Percentiles rank a stretch among this genome's conserved stretches.
These are phyloP conservation scores for Maudiozyma saulgeensis DNA, from an alignment of 805 yeast genomes.

Conservation along the genomic window DNA sequence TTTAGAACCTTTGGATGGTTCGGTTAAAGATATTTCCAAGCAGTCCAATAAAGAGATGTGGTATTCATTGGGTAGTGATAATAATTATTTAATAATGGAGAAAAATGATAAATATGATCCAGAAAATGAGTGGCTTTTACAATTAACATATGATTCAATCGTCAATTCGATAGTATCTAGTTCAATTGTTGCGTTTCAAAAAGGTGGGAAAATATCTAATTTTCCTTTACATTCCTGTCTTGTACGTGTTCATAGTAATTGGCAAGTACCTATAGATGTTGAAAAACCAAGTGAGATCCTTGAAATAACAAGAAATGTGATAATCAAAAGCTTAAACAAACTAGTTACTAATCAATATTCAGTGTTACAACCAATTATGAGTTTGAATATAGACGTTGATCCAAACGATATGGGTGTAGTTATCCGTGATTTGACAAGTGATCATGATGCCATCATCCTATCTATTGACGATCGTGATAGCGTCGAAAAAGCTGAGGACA, in stretches of 20 bases:
- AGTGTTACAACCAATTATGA: slow-evolving; percentile 83
- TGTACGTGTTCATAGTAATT: slow-evolving; percentile 38
- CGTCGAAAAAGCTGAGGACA: slow-evolving; percentile 24
- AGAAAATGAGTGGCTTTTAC: slow-evolving; percentile 42
- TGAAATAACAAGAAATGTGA: slow-evolving; percentile 37
- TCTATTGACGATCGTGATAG: slow-evolving; percentile 57
- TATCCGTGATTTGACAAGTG: slow-evolving; percentile 71
- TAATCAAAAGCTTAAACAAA: slow-evolving; percentile 31
- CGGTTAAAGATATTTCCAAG: slow-evolving; percentile 2
- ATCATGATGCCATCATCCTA: slow-evolving; percentile 64
- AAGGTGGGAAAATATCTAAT: slow-evolving; percentile 52
- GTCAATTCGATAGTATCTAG: slow-evolving; percentile 51
- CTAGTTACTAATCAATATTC: slow-evolving; percentile 31
- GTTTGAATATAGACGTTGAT: slow-evolving; percentile 52
- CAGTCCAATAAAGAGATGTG: slow-evolving; percentile 23
- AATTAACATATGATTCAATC: slow-evolving; percentile 38
- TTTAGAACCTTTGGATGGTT: slow-evolving; percentile 8
- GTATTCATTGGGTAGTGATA: slow-evolving; percentile 26
- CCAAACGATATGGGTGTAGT: slow-evolving; percentile 75
- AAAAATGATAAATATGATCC: slow-evolving; percentile 14
- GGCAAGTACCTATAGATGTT: slow-evolving; percentile 47
- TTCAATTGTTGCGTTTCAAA: slow-evolving; percentile 48
- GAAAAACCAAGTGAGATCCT: slow-evolving; percentile 33
- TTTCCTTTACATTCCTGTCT: slow-evolving; percentile 46
- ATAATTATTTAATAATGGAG: slow-evolving; percentile 29